phyloP scores from a whole-genome alignment of 257 asterid genomes.

The Pogostemon cablin region DNA sequence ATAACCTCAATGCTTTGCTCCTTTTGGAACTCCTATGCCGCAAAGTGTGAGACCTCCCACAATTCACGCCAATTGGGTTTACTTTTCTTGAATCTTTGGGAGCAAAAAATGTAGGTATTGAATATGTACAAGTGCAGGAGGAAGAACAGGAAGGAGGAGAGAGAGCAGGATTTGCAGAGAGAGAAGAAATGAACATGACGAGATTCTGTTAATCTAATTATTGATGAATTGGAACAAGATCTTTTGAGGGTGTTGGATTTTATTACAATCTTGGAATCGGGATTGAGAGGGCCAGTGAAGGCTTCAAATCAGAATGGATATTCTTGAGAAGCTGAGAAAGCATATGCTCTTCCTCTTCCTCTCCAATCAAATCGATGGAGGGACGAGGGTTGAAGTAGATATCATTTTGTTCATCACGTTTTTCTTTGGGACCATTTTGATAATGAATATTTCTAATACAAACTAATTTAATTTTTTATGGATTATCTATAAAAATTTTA shows the following conservation, averaged over 20 bases:
- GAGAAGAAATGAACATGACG: conserved; percentile 51
- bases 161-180: conserved; percentile 47
- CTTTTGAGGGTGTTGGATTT: not conserved
- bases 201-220: too few species aligned
- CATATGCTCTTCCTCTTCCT: conserved; percentile 6
- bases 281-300: conserved; percentile 7
- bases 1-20: conserved; percentile 31
- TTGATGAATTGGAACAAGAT: conserved; percentile 24
- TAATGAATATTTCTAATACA: not conserved
- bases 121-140: conserved; percentile 15
- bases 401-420: conserved; percentile 12
- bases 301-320: conserved; percentile 37
- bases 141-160: conserved; percentile 42
- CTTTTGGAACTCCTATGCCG: conserved; percentile 4
- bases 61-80: conserved; percentile 44
- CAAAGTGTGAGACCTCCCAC: conserved; percentile 40
- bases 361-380: conserved; percentile 6
- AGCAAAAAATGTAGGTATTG: conserved; percentile 16
- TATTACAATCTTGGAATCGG: not conserved
- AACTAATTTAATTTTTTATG: too few species aligned
- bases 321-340: conserved; percentile 34
- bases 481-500: too few species aligned
- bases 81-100: conserved; percentile 39
- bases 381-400: not conserved
- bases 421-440: conserved; percentile 18